Base-by-base conservation (phyloP, 106 monocot species). In the Acorus calamus region DNA sequence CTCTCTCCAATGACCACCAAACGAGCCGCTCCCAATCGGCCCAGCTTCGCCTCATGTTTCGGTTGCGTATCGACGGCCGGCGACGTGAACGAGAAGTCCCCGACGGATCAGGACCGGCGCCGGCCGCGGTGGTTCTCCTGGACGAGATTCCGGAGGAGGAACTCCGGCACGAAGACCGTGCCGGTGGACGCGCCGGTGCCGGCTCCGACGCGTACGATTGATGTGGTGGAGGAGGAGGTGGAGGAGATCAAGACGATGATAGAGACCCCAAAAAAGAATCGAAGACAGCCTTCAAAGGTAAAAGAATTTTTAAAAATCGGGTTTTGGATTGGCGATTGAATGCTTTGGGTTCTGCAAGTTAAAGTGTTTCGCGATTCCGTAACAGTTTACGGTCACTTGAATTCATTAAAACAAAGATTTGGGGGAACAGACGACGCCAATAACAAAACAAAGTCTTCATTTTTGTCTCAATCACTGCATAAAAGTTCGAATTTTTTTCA, bases 261-360 rank as follows among this genome's bases (percentile, higher is more conserved):
- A 4, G 11, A 55, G 55, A 10, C 55, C 55, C 45, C 57, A 59
- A 53, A 73, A 66, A 59, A 66, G 52, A 28, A 28, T 28, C 28
- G 28, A 28, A 28, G 28, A 28, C 28, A 28, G 28, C 28, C 28
- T 28, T 28, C 28, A 28, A 28, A 28, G 28, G 28, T 28, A 28
- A 28, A 28, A 28, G 28, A 28, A 0, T 28, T 28, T 28, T 28
- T 0, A 28, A 28, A 28, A 28, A 28, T 28, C 28, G 28, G 28
- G 28, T 28, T 28, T 28, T 28, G 28, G 28, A 28, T 28, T 28
- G 28, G 28, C 28, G 28, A 28, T 28, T 28, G 28, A 28, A 28
- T 28, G 28, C 1, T 28, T 28, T 28, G 28, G 28, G 28, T 28
- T 1, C 28, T 28, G 28, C 28, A 28, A 28, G 28, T 28, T 28